Evolutionary conservation across 345 rosid genomes (phyloP).

Genomic region (Dovyalis caffra): DNA sequence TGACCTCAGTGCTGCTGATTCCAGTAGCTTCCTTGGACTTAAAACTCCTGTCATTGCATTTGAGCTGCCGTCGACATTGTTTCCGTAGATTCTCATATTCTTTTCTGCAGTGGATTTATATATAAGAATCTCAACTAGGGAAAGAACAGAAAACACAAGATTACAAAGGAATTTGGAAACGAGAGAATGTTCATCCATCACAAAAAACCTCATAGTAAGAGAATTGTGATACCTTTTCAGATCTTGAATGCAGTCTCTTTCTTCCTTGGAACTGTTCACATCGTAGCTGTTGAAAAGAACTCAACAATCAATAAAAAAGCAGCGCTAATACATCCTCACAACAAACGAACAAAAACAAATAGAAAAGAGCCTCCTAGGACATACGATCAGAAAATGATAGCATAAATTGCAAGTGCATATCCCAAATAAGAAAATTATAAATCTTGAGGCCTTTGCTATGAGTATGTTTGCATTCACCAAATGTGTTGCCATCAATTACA

Average conservation of each 20-base stretch:
- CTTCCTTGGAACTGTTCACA: conserved; percentile 64
- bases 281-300: conserved; percentile 51
- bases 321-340: neutral
- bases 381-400: neutral
- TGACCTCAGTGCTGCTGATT: conserved; percentile 37
- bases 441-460: neutral
- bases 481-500: neutral
- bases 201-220: neutral
- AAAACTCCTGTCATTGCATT: conserved; percentile 36
- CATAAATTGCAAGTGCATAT: neutral
- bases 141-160: neutral
- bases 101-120: conserved; percentile 44
- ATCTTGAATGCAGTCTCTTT: conserved; percentile 48
- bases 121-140: neutral
- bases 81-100: conserved; percentile 64
- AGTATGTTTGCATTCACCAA: neutral
- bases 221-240: conserved; percentile 53
- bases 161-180: neutral
- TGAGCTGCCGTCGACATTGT: conserved; percentile 49
- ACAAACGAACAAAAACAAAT: neutral
- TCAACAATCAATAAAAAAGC: neutral
- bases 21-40: conserved; percentile 42
- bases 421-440: neutral
- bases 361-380: neutral
- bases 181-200: neutral